Evolutionary conservation across 768 basidiomycete genomes (phyloP).

Genomic region (Russula emetica): DNA sequence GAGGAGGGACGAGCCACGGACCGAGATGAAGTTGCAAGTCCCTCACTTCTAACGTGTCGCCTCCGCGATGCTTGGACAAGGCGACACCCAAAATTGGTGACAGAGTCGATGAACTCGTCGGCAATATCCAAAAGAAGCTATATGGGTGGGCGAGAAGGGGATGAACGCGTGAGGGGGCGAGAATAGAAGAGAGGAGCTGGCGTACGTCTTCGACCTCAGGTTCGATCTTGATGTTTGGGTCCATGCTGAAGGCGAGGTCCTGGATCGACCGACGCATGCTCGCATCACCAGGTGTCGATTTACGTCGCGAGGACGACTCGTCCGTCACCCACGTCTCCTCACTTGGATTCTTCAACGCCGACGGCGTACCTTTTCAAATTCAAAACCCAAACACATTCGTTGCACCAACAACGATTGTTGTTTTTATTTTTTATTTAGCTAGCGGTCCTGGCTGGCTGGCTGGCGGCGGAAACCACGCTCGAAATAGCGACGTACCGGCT

Average conservation of each 20-base stretch:
- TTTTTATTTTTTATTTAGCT: too few relatives aligned
- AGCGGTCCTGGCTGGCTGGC: too few relatives aligned
- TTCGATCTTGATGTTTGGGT: constrained; percentile 86
- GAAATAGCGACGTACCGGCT: constrained; percentile 44
- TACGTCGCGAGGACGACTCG: constrained; percentile 56
- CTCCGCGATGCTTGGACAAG: constrained; percentile 91
- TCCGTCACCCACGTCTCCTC: constrained; percentile 50
- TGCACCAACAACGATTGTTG: too few relatives aligned
- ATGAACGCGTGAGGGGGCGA: neutral
- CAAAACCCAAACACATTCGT: too few relatives aligned
- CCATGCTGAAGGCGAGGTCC: constrained; percentile 84
- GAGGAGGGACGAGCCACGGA: constrained; percentile 35
- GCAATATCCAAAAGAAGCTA: constrained; percentile 86
- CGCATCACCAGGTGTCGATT: constrained; percentile 73
- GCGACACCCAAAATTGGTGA: constrained; percentile 88
- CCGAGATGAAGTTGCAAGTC: constrained; percentile 92
- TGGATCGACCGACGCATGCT: constrained; percentile 87
- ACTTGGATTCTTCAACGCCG: constrained; percentile 44
- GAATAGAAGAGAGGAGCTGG: neutral
- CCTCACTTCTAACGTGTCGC: constrained; percentile 84
- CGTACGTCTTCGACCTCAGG: constrained; percentile 87
- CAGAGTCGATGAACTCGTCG: constrained; percentile 96
- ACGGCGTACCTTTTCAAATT: constrained; percentile 52
- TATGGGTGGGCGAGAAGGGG: neutral
- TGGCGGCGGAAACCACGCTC: too few relatives aligned